Evolutionary conservation across 441 rosid genomes (phyloP).

Genomic region (Eruca vesicaria): DNA sequence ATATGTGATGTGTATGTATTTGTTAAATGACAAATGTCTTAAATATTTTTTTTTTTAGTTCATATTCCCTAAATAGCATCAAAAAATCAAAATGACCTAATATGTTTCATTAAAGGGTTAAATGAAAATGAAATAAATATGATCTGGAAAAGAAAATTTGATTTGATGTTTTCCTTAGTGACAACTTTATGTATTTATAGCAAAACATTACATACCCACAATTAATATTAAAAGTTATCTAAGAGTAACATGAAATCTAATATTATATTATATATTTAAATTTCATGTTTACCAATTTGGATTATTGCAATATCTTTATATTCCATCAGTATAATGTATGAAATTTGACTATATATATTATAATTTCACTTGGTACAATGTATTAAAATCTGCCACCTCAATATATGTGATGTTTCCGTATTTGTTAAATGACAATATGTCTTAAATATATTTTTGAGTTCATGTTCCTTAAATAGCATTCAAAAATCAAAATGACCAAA

Average conservation of each 20-base stretch:
- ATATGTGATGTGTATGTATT: not conserved
- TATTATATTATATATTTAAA: no score
- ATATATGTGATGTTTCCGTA: not conserved
- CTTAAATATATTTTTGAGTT: no score
- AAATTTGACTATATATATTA: slow-evolving; percentile 11
- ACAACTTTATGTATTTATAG: slow-evolving; percentile 14
- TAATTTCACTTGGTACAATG: slow-evolving; percentile 16
- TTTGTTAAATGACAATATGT: not conserved
- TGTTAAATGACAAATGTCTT: not conserved
- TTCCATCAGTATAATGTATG: slow-evolving; percentile 18
- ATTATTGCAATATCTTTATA: slow-evolving; percentile 4
- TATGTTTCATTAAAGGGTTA: no score
- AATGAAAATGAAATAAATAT: no score
- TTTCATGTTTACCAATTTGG: not conserved
- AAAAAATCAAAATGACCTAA: no score
- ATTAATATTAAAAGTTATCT: not conserved
- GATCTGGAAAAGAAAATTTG: not conserved
- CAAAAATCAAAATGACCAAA: no score
- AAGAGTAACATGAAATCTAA: not conserved
- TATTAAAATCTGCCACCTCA: slow-evolving; percentile 15
- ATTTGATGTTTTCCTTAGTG: not conserved
- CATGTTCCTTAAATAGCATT: no score
- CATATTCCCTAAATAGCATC: no score
- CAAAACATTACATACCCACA: no score
- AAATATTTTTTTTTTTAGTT: no score